Conservation (phyloP, 768 basidiomycete species). For the Panaeolus papilionaceus region DNA sequence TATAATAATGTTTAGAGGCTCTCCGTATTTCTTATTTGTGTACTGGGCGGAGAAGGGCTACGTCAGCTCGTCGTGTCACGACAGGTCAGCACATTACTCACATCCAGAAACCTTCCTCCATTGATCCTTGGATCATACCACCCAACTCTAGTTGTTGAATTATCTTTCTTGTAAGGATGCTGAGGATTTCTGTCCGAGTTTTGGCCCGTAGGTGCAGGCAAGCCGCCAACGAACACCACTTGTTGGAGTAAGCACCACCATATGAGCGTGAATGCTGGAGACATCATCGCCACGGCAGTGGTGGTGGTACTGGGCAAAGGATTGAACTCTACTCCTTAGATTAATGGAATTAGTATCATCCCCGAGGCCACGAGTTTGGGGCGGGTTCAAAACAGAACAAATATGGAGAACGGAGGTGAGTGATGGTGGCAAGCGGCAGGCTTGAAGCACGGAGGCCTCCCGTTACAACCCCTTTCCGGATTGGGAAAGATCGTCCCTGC, state of each 20-base stretch:
- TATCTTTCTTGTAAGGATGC: neutral
- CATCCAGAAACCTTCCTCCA: slow-evolving; percentile 81
- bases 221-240: neutral
- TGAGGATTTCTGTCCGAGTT: neutral
- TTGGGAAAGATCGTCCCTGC: neutral
- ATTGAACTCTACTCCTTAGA: slow-evolving; percentile 4
- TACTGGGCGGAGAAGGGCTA: slow-evolving; percentile 48
- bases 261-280: slow-evolving; percentile 11
- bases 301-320: slow-evolving; percentile 7
- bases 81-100: slow-evolving; percentile 40
- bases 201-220: neutral
- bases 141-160: slow-evolving; percentile 29
- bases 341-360: slow-evolving; percentile 7
- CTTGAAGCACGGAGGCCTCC: slow-evolving; percentile 27
- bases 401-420: slow-evolving; percentile 16
- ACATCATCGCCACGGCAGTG: neutral
- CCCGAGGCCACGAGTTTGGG: slow-evolving; percentile 14
- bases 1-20: slow-evolving; percentile 87
- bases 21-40: slow-evolving; percentile 68
- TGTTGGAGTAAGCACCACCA: slow-evolving; percentile 9
- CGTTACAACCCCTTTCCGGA: slow-evolving; percentile 20
- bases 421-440: slow-evolving; percentile 20
- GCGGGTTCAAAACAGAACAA: slow-evolving; percentile 16
- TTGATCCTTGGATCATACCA: slow-evolving; percentile 74
- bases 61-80: slow-evolving; percentile 4